Evolutionary conservation across 805 yeast genomes (phyloP), one percentile per base, ranked within the genome.

Genomic region (Lachancea sp.): DNA sequence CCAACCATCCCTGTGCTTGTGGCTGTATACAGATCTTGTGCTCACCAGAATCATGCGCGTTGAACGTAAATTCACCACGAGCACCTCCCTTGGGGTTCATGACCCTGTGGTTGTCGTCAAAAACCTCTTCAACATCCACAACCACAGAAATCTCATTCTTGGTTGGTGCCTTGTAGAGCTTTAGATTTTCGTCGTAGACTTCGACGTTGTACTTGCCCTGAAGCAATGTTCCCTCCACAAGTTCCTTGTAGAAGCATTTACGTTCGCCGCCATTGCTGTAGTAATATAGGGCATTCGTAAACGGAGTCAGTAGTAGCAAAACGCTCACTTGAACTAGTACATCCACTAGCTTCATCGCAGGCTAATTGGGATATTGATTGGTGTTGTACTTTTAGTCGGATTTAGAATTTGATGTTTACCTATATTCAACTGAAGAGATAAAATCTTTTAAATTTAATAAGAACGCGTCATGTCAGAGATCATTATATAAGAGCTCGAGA

Each of bases 81-180:
- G 87, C 77, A 8, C 76, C 62, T 32, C 81, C 78, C 63, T 77
- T 82, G 59, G 82, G 90, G 49, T 78, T 77, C 22, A 80, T 85
- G 45, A 84, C 90, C 55, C 83, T 69, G 60, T 84, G 86, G 65
- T 84, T 78, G 63, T 82, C 82, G 63, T 84, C 90, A 53, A 84
- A 84, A 8, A 86, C 81, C 59, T 81, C 86, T 50, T 75, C 81
- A 15, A 76, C 72, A 46, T 70, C 74, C 37, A 72, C 60, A 16
- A 67, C 56, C 13, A 72, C 62, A 17, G 70, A 70, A 18, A 69
- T 47, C 35, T 68, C 69, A 38, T 69, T 62, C 19, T 56, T 47
- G 42, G 65, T 58, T 5, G 67, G 58, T 41, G 62, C 58, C 36
- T 57, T 56, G 55, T 68, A 77, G 7, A 55, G 44, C 15, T 66